Base-by-base conservation (phyloP, 2,329 filamentous ascomycete species). In the Phaeosphaeria sp. region DNA sequence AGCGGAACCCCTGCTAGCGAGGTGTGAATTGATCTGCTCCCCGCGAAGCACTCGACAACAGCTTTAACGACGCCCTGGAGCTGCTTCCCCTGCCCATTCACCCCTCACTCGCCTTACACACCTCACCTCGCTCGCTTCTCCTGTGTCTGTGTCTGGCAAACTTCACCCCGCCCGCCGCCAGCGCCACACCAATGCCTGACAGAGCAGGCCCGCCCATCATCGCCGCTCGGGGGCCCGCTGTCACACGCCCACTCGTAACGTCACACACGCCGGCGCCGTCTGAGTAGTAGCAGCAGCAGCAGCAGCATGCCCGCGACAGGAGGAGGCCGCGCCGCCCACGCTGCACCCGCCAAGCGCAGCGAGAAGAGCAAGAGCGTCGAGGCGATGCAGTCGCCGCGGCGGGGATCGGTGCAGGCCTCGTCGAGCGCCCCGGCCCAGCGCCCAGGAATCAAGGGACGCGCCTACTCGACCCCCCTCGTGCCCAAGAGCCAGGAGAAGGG, bases 401-500 rank as follows among this genome's bases (percentile, higher is more conserved):
- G 59, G 56, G 63, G 68, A 21, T 49, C 51, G 3, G 51, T 55
- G 49, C 57, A 55, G 60, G 42, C 53, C 66, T 9, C 44, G 9
- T 47, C 51, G 21, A 56, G 49, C 43, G 57, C 51, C 51, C 46
- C 61, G 9, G 45, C 61, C 20, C 62, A 63, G 60, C 74, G 74
- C 17, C 76, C 75, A 17, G 63, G 53, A 51, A 62, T 75, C 56
- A 74, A 77, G 67, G 63, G 59, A 46, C 75, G 76, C 65, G 74
- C 77, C 30, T 71, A 76, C 57, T 78, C 77, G 57, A 73, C 75
- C 53, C 76, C 75, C 48, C 64, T 69, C 58, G 59, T 72, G 30
- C 71, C 75, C 55, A 72, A 70, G 59, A 57, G 52, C 65, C 45
- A 54, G 21, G 67, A 64, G 49, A 51, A 57, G 58, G 66, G 68